Percentiles rank a stretch among this genome's conserved stretches.
Evolutionary conservation across 768 basidiomycete species (phyloP).

Genomic region (Boletus pseudo-olivaceus): DNA sequence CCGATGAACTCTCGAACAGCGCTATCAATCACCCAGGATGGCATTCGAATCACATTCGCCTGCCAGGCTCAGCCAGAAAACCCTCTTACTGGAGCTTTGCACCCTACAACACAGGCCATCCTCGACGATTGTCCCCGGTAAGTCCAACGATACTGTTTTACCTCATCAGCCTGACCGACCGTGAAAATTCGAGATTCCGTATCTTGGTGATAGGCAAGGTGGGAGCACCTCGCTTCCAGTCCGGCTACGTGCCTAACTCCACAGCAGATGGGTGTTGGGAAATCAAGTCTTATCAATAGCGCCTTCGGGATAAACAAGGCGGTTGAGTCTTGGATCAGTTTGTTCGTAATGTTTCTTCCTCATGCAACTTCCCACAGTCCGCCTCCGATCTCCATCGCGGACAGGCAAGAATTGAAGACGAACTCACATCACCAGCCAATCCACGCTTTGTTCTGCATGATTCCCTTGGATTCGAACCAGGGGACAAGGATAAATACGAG

Average conservation of each 20-base stretch:
- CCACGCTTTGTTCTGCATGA: background rate
- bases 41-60: background rate
- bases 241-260: background rate
- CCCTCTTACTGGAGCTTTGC: background rate
- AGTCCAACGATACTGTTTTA: background rate
- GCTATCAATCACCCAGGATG: background rate
- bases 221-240: background rate
- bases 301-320: background rate
- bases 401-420: background rate
- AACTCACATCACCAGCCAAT: background rate
- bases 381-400: background rate
- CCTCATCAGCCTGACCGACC: background rate
- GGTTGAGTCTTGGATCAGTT: background rate
- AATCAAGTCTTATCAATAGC: background rate
- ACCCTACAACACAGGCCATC: background rate
- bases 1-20: background rate
- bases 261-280: background rate
- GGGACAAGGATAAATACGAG: background rate
- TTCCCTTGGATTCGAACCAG: slow-evolving; percentile 2
- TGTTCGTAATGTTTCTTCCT: background rate
- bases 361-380: background rate
- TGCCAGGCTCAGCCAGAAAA: background rate
- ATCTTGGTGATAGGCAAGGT: background rate
- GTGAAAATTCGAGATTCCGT: background rate
- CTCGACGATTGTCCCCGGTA: background rate